phyloP scores from a whole-genome alignment of 129 eudicot species.

The Deinandra increscens region DNA sequence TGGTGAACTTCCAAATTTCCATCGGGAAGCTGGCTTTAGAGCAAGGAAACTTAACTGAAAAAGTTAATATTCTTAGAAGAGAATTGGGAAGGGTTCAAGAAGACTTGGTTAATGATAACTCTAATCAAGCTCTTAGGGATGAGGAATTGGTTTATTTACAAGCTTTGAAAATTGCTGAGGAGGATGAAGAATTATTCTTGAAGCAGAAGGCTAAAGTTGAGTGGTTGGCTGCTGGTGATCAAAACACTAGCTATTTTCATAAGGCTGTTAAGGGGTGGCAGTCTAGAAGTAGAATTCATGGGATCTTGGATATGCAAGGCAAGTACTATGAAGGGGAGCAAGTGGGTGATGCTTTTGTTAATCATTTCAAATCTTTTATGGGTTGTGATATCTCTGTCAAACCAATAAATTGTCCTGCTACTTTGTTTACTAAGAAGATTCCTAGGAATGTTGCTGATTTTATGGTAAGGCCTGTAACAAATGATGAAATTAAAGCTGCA shows the following conservation, averaged over 20 bases:
- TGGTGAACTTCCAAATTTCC: too few species aligned
- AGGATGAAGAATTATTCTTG: neutral
- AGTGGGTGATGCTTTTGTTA: neutral
- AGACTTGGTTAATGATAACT: neutral
- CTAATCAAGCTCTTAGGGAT: neutral
- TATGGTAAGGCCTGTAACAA: neutral
- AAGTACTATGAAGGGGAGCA: neutral
- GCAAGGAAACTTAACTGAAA: neutral
- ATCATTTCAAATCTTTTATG: neutral
- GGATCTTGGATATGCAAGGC: neutral
- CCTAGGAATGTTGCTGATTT: neutral
- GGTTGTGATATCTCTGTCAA: neutral
- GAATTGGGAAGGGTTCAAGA: neutral
- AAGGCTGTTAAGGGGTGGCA: neutral
- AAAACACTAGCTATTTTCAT: neutral
- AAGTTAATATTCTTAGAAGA: fast-evolving
- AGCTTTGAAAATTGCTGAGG: neutral
- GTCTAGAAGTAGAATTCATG: neutral
- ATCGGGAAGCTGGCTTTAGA: fast-evolving
- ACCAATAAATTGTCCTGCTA: fast-evolving
- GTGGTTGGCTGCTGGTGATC: neutral
- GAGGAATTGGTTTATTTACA: neutral
- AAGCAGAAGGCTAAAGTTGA: neutral
- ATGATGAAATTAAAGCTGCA: neutral
- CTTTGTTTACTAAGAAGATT: neutral